These are phyloP conservation scores for Histomonas meleagridis DNA, from an alignment of 208 protist species.

Conservation along the genomic window DNA sequence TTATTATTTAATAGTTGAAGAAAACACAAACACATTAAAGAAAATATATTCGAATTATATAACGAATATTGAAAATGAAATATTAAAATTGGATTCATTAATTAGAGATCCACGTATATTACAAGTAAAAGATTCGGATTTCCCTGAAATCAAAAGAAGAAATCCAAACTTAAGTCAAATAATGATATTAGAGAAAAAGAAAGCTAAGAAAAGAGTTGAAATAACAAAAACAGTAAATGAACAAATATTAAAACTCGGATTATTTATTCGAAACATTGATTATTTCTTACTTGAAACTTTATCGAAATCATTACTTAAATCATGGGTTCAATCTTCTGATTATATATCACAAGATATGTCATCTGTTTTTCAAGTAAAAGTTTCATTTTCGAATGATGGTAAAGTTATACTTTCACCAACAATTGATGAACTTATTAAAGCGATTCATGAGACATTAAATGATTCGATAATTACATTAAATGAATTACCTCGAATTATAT, in stretches of 20 bases:
- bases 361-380: constrained; percentile 29
- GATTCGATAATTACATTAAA: neutral
- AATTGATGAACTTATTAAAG: neutral
- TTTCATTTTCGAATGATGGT: neutral
- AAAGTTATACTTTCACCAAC: constrained; percentile 1
- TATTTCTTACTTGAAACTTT: neutral
- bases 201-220: neutral
- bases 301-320: neutral
- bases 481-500: neutral
- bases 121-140: constrained; percentile 22
- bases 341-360: neutral
- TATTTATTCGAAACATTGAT: constrained; percentile 4
- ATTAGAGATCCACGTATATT: neutral
- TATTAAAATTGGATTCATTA: neutral
- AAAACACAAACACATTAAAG: neutral
- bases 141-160: neutral
- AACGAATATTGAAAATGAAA: neutral
- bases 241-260: neutral
- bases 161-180: constrained; percentile 15
- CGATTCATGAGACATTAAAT: neutral
- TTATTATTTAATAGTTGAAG: neutral
- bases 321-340: neutral
- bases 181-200: constrained; percentile 18
- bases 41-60: constrained; percentile 27
- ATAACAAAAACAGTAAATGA: constrained; percentile 14